Evolutionary conservation across 164 flowering plant species (phyloP).

Genomic region (Chimonanthus salicifolius): DNA sequence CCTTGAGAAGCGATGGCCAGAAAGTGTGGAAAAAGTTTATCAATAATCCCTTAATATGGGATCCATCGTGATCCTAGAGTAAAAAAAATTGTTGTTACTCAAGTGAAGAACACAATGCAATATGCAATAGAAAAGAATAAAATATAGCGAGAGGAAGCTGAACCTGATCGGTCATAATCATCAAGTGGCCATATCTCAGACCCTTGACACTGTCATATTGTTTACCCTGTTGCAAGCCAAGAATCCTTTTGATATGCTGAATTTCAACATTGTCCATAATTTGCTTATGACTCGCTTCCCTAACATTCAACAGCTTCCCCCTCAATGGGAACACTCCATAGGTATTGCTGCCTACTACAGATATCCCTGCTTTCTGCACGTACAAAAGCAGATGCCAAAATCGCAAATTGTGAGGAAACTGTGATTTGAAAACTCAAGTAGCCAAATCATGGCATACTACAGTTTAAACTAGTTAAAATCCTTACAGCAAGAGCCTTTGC

Average conservation of each 20-base stretch:
- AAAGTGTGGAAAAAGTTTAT: conserved; percentile 88
- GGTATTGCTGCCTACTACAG: conserved; percentile 64
- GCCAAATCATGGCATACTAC: not conserved
- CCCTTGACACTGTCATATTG: conserved; percentile 58
- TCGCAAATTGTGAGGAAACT: not conserved
- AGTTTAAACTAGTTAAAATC: not conserved
- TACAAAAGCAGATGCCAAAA: not conserved
- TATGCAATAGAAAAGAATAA: not conserved
- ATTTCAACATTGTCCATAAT: conserved; percentile 77
- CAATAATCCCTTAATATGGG: conserved; percentile 88
- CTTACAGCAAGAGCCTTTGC: conserved; percentile 97
- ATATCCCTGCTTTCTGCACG: conserved; percentile 70
- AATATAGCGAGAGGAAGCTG: not conserved
- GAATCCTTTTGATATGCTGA: conserved; percentile 68
- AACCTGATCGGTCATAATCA: conserved; percentile 99
- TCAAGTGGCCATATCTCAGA: conserved; percentile 88
- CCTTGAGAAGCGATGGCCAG: conserved; percentile 91
- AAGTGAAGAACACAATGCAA: not conserved
- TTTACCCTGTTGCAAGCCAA: conserved; percentile 79
- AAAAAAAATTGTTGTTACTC: not conserved
- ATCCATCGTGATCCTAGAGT: conserved; percentile 92
- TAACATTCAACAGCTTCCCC: conserved; percentile 91
- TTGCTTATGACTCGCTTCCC: conserved; percentile 85
- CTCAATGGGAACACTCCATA: conserved; percentile 93
- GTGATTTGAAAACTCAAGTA: not conserved